phyloP scores from a whole-genome alignment of 75 land plant species.

The Pseudotsuga menziesii region DNA sequence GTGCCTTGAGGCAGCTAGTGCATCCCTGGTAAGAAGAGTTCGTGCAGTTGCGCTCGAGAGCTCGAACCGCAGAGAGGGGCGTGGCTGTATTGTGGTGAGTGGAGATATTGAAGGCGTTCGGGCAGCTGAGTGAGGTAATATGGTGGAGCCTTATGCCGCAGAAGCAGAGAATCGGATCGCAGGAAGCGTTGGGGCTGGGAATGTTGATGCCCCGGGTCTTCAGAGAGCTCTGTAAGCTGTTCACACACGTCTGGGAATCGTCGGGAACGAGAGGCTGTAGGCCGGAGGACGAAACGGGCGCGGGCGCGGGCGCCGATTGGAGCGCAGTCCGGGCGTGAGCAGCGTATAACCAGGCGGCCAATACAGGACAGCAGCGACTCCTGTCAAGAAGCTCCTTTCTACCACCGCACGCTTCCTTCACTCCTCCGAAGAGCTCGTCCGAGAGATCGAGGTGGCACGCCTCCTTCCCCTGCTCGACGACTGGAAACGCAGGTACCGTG shows the following conservation, averaged over 20 bases:
- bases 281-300: not conserved
- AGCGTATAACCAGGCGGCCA: conserved; percentile 81
- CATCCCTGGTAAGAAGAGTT: conserved; percentile 68
- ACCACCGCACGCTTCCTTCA: conserved; percentile 39
- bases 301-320: not conserved
- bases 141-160: conserved; percentile 72
- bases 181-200: conserved; percentile 48
- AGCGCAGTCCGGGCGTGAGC: conserved; percentile 65
- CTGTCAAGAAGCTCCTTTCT: conserved; percentile 24
- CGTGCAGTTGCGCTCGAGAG: conserved; percentile 41
- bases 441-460: conserved; percentile 59
- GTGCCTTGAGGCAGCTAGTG: conserved; percentile 57
- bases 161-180: conserved; percentile 69
- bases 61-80: conserved; percentile 39
- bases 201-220: conserved; percentile 32
- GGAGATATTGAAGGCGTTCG: conserved; percentile 43
- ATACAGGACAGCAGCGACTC: conserved; percentile 76
- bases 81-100: not conserved
- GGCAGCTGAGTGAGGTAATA: conserved; percentile 48
- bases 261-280: conserved; percentile 52
- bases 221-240: conserved; percentile 53
- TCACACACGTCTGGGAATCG: conserved; percentile 63
- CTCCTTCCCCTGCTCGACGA: conserved; percentile 21
- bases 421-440: conserved; percentile 73
- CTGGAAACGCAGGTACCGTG: conserved; percentile 58